These are phyloP conservation scores for Microdochium nivale DNA, from an alignment of 2,329 filamentous ascomycete genomes.

Conservation along the genomic window DNA sequence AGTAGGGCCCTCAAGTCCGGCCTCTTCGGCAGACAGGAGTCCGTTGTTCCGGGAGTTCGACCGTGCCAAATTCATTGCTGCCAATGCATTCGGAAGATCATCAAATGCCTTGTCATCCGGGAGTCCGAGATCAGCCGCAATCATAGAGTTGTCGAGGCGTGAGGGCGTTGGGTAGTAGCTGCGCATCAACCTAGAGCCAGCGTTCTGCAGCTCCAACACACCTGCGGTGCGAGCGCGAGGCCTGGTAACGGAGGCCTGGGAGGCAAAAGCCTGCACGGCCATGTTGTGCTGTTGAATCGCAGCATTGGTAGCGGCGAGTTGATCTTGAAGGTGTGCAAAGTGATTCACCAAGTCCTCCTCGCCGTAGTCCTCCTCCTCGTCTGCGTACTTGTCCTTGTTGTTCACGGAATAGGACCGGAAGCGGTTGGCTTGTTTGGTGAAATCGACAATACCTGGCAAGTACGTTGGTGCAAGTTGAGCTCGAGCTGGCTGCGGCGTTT, in stretches of 20 bases:
- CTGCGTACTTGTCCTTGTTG: conserved; percentile 93
- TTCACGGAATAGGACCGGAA: conserved; percentile 98
- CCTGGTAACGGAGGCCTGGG: conserved; percentile 69
- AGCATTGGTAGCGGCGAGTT: conserved; percentile 55
- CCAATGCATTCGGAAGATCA: conserved; percentile 72
- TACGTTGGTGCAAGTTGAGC: conserved; percentile 69
- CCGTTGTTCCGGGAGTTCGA: conserved; percentile 59
- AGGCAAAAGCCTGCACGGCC: conserved; percentile 68
- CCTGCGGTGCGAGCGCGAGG: conserved; percentile 88
- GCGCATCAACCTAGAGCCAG: conserved; percentile 55
- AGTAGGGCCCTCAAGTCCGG: conserved; percentile 78
- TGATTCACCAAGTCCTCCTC: conserved; percentile 45
- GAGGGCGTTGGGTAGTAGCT: conserved; percentile 67
- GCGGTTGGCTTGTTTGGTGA: conserved; percentile 71
- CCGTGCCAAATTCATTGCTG: conserved; percentile 64
- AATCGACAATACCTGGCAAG: conserved; percentile 65
- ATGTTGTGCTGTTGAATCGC: conserved; percentile 86
- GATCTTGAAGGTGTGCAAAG: conserved; percentile 52
- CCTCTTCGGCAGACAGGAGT: conserved; percentile 65
- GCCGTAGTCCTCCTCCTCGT: conserved; percentile 76
- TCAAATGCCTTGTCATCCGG: conserved; percentile 72
- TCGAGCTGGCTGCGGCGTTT: conserved; percentile 76
- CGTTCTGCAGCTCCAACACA: conserved; percentile 65
- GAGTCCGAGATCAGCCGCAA: conserved; percentile 64
- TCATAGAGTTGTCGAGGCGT: conserved; percentile 68